Percentiles rank a stretch among this genome's conserved stretches.
Conservation (phyloP, 805 yeast genomes). For the Saccharomycopsis sp. region DNA sequence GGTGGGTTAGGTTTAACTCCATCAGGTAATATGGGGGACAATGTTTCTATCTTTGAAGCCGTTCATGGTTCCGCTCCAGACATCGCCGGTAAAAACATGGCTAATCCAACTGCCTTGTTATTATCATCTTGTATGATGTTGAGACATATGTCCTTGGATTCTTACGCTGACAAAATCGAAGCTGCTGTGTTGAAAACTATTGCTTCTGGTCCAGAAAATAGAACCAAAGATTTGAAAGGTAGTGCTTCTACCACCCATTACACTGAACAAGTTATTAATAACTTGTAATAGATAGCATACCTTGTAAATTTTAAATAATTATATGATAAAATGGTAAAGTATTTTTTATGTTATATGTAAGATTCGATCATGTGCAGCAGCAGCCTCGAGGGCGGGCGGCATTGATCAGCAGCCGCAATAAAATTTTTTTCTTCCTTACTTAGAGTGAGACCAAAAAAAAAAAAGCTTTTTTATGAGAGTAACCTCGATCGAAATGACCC, state of each 20-base stretch:
- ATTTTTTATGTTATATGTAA: neutral
- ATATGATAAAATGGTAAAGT: too few species aligned
- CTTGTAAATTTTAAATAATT: neutral
- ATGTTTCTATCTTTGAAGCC: constrained; percentile 97
- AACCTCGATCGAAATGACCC: too few species aligned
- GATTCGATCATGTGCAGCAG: neutral
- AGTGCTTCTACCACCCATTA: constrained; percentile 81
- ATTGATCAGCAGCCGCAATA: too few species aligned
- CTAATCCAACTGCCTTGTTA: constrained; percentile 97
- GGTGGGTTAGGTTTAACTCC: constrained; percentile 99
- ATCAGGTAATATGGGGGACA: constrained; percentile 98
- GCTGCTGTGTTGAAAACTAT: constrained; percentile 68
- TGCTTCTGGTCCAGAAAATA: constrained; percentile 92
- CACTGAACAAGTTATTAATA: constrained; percentile 83
- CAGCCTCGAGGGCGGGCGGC: too few species aligned
- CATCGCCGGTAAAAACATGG: constrained; percentile 97
- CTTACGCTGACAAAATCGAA: constrained; percentile 80
- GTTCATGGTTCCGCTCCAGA: constrained; percentile 99
- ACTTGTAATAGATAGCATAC: constrained; percentile 38
- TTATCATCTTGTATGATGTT: constrained; percentile 98
- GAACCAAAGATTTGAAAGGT: constrained; percentile 96
- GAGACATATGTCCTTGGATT: constrained; percentile 90
- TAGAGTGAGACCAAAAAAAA: too few species aligned
- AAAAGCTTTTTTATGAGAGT: too few species aligned
- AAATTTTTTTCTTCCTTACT: too few species aligned